These are phyloP conservation scores for Earliella scabrosa DNA, from an alignment of 1,284 basidiomycete genomes.

Conservation along the genomic window DNA sequence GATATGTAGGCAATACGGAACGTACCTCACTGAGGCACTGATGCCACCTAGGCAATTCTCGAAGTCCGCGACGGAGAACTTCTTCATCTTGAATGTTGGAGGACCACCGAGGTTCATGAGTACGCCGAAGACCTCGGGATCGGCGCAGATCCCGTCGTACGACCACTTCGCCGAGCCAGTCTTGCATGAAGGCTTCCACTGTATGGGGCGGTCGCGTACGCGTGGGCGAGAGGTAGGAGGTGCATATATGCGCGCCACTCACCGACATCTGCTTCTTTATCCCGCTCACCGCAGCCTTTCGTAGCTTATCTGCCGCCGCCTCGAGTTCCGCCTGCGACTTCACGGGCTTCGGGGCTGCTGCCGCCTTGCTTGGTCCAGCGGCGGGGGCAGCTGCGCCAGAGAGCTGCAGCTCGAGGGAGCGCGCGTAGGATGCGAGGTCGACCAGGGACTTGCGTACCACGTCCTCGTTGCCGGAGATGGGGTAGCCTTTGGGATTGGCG, in stretches of 20 bases:
- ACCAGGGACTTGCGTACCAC: constrained; percentile 38
- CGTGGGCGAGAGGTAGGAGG: background rate
- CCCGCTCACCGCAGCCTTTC: constrained; percentile 49
- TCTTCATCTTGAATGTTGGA: constrained; percentile 56
- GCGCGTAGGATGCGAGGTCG: constrained; percentile 49
- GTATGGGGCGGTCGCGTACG: background rate
- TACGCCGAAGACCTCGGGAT: constrained; percentile 55
- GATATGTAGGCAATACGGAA: background rate
- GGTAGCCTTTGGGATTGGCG: constrained; percentile 38
- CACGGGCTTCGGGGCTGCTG: constrained; percentile 34
- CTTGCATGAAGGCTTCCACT: constrained; percentile 62
- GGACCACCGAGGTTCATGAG: constrained; percentile 49
- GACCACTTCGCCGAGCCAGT: constrained; percentile 50
- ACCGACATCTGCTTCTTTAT: constrained; percentile 61
- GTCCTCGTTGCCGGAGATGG: constrained; percentile 40
- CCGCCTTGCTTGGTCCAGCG: constrained; percentile 16
- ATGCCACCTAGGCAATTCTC: constrained; percentile 39
- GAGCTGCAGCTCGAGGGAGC: constrained; percentile 42
- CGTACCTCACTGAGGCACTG: constrained; percentile 32
- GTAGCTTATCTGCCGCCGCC: constrained; percentile 51
- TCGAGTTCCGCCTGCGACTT: constrained; percentile 46
- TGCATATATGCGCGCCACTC: constrained; percentile 18
- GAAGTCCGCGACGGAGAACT: constrained; percentile 51
- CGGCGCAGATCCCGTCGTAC: constrained; percentile 59
- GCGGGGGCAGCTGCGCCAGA: constrained; percentile 9